Percentiles rank a stretch among this genome's conserved stretches.
phyloP scores from a whole-genome alignment of 2,329 filamentous ascomycete genomes.

The Fusarium nisikadoi region DNA sequence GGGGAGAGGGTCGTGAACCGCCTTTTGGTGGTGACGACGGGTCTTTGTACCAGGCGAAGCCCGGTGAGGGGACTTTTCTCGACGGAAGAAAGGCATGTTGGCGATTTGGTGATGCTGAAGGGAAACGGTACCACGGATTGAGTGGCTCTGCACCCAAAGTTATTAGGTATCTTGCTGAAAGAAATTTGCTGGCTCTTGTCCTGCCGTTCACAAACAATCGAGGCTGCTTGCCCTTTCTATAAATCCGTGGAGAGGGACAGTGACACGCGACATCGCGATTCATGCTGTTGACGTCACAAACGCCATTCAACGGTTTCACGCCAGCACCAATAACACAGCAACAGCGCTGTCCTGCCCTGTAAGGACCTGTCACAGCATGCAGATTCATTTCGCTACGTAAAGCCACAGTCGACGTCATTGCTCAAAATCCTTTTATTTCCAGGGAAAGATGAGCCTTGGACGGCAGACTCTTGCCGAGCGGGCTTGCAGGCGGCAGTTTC shows the following conservation, averaged over 20 bases:
- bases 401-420: slow-evolving; percentile 34
- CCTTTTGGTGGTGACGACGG: slow-evolving; percentile 10
- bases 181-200: slow-evolving; percentile 9
- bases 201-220: background rate
- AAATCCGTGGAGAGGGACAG: slow-evolving; percentile 11
- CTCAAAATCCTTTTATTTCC: background rate
- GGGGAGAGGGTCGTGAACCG: slow-evolving; percentile 24
- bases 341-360: background rate
- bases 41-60: slow-evolving; percentile 7
- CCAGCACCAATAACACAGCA: background rate
- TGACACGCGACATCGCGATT: background rate
- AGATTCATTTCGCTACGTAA: slow-evolving; percentile 7
- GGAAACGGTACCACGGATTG: background rate
- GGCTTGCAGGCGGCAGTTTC: slow-evolving; percentile 27
- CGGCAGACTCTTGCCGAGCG: slow-evolving; percentile 37
- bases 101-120: background rate
- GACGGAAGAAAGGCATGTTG: slow-evolving; percentile 33
- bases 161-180: background rate
- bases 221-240: slow-evolving; percentile 16
- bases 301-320: slow-evolving; percentile 6
- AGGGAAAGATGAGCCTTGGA: slow-evolving; percentile 14
- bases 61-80: slow-evolving; percentile 28
- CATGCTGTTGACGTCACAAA: slow-evolving; percentile 29
- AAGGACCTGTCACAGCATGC: background rate
- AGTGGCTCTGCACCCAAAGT: background rate